These are phyloP conservation scores for Penicillium hordei DNA, from an alignment of 2,329 filamentous ascomycete genomes.

Conservation along the genomic window DNA sequence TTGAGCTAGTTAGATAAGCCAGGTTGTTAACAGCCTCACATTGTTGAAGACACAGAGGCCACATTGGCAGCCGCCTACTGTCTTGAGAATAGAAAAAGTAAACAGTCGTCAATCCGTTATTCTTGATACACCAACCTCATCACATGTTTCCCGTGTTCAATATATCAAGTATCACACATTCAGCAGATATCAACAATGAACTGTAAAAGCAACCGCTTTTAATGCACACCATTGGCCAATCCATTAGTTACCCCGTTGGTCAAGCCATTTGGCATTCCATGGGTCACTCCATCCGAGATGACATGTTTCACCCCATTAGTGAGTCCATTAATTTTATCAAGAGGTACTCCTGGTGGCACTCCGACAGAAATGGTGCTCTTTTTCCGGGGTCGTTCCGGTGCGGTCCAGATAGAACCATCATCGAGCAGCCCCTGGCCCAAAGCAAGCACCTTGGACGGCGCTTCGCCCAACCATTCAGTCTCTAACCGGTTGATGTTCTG, in stretches of 20 bases:
- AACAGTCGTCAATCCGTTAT: background rate
- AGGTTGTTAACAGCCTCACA: background rate
- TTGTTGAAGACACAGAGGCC: background rate
- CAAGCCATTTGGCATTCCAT: slow-evolving; percentile 1
- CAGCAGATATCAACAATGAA: background rate
- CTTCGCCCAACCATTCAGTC: slow-evolving; percentile 46
- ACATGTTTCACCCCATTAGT: slow-evolving; percentile 8
- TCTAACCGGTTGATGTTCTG: slow-evolving; percentile 43
- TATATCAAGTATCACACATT: background rate
- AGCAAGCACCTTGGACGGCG: slow-evolving; percentile 36
- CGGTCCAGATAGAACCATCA: slow-evolving; percentile 28
- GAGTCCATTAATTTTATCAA: slow-evolving; percentile 17
- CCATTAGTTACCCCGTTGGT: background rate
- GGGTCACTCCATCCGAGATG: background rate
- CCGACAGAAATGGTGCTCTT: slow-evolving; percentile 22
- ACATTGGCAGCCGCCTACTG: background rate
- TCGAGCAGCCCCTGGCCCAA: slow-evolving; percentile 37
- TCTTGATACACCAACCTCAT: background rate
- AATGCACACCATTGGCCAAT: slow-evolving; percentile 18
- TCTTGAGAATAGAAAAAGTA: background rate
- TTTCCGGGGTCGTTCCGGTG: slow-evolving; percentile 14
- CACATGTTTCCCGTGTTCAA: background rate
- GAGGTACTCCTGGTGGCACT: slow-evolving; percentile 20
- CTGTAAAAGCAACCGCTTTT: background rate
- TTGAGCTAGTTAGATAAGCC: background rate